Base-by-base conservation (phyloP, 768 basidiomycete genomes). In the Rhodotorula toruloides region DNA sequence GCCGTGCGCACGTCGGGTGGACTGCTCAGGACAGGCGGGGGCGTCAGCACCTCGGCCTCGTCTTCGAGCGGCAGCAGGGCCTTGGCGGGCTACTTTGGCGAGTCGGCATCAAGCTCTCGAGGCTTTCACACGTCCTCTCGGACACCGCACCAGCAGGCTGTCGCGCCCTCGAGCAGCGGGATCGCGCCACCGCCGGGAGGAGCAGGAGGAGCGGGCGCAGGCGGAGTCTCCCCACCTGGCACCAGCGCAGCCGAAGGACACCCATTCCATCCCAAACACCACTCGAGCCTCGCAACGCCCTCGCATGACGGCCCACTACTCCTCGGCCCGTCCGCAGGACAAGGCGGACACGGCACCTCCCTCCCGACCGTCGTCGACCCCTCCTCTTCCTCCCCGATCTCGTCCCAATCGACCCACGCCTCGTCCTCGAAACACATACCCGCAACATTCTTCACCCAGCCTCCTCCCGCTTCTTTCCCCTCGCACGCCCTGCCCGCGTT, bases 361-460 rank as follows among this genome's bases (percentile, higher is more conserved):
- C 36, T 47, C 29, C 58, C 37, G 16, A 29, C 36, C 44, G 16
- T 46, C 25, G 25, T 42, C 39, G 39, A 56, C 37, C 54, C 54
- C 25, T 21, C 46, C 7, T 42, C 48, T 17, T 25, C 22, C 2
- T 32, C 48, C 32, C 49, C 40, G 29, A 11, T 52, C 21, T 54
- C 52, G 16, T 37, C 52, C 78, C 80, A 5, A 21, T 7, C 52
- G 43, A n/a, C 34, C 36, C 27, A 34, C 27, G 17, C 43, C 44
- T 32, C 52, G 37, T 19, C 42, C 10, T 58, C 63, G 31, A 17
- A 40, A 36, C 6, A 16, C 29, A 3, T 67, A 76, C 81, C 29
- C 80, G 58, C 21, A 79, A 68, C 75, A 48, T 74, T 76, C 65
- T 73, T 75, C 58, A 22, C 68, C 27, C 31, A 61, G 4, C 44